These are phyloP conservation scores for Sclerotinia nivalis DNA, from an alignment of 2,329 filamentous ascomycete genomes.

Conservation along the genomic window DNA sequence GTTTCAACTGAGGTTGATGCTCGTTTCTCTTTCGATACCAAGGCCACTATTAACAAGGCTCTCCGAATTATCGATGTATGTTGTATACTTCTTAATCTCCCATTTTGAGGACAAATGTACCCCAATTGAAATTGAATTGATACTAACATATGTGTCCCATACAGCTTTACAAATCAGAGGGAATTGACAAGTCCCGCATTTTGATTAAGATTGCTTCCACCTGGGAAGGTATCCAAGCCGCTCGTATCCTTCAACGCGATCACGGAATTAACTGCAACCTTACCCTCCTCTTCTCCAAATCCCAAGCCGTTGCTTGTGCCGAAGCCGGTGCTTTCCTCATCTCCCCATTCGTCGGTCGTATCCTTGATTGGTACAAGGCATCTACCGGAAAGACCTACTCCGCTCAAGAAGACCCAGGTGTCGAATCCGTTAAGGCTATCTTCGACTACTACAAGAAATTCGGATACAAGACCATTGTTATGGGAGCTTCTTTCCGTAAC, in stretches of 20 bases:
- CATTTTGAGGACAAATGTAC: not conserved
- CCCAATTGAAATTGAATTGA: not conserved
- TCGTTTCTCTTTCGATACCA: constrained; percentile 89
- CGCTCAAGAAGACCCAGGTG: constrained; percentile 90
- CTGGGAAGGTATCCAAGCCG: constrained; percentile 99
- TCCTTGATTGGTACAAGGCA: constrained; percentile 99
- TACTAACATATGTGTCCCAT: not conserved
- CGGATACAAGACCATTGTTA: constrained; percentile 99
- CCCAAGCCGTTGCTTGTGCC: constrained; percentile 92
- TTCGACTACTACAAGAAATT: constrained; percentile 99
- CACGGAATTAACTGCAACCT: constrained; percentile 98
- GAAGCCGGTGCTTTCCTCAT: constrained; percentile 97
- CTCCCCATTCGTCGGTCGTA: constrained; percentile 98
- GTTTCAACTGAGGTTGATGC: constrained; percentile 99
- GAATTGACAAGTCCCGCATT: constrained; percentile 89
- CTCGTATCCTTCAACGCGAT: constrained; percentile 92
- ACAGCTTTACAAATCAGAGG: constrained; percentile 90
- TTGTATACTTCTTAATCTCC: constrained; percentile 23
- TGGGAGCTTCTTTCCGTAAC: constrained; percentile 98
- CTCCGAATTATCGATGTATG: constrained; percentile 92
- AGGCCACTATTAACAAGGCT: constrained; percentile 92
- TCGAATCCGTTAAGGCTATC: constrained; percentile 88
- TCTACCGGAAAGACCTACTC: constrained; percentile 89
- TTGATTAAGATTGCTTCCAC: constrained; percentile 99
- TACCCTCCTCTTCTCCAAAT: constrained; percentile 95